A percentile compares a stretch with the other conserved stretches of the same genome.
These are phyloP conservation scores for Favolaschia claudopus DNA, from an alignment of 768 basidiomycete genomes.

Conservation along the genomic window DNA sequence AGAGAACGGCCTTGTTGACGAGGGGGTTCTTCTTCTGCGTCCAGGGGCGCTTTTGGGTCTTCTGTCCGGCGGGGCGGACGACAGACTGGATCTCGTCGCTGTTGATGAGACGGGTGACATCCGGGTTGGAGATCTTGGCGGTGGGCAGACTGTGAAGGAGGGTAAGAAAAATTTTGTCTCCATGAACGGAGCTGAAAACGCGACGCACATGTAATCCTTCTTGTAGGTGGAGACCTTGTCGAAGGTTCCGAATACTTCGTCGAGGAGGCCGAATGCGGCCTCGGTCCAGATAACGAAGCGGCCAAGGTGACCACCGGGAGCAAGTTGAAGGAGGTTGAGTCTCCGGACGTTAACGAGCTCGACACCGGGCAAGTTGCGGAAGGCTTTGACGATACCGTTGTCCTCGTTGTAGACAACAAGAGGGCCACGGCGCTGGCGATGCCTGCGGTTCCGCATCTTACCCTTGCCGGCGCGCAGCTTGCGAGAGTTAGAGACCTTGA, in stretches of 20 bases:
- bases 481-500: constrained; percentile 97
- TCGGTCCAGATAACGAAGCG: constrained; percentile 99
- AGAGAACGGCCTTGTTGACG: constrained; percentile 90
- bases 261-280: constrained; percentile 89
- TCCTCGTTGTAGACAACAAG: constrained; percentile 98
- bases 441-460: constrained; percentile 95
- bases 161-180: no score
- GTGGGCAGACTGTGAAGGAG: constrained; percentile 76
- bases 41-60: constrained; percentile 92
- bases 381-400: constrained; percentile 96
- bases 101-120: constrained; percentile 97
- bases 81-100: constrained; percentile 98
- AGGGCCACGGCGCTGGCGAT: constrained; percentile 97
- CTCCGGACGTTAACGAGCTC: constrained; percentile 94
- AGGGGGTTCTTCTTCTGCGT: constrained; percentile 99
- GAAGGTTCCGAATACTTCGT: constrained; percentile 95
- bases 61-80: constrained; percentile 87
- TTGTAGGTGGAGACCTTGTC: constrained; percentile 87
- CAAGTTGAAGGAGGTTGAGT: constrained; percentile 97
- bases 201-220: constrained; percentile 84
- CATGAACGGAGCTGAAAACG: no score
- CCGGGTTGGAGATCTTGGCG: constrained; percentile 96
- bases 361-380: constrained; percentile 98
- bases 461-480: constrained; percentile 98
- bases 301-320: constrained; percentile 98